Evolutionary conservation across 768 basidiomycete genomes (phyloP).

Genomic region (Mycena galericulata): DNA sequence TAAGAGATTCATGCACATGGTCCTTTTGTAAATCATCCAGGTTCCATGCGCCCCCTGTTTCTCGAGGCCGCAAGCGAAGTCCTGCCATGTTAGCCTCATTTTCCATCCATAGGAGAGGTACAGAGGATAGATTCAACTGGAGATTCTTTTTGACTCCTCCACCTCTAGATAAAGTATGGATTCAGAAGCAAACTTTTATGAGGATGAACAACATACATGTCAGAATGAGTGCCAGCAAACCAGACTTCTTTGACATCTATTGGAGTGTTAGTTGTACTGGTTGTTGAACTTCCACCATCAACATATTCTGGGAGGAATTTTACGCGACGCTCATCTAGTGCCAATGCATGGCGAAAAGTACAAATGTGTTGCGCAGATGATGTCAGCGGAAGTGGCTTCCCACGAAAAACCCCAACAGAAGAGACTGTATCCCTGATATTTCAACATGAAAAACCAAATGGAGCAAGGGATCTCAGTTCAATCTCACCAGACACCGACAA

Average conservation of each 20-base stretch:
- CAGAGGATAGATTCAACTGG: constrained; percentile 19
- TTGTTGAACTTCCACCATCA: background rate
- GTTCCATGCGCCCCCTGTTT: constrained; percentile 7
- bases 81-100: constrained; percentile 23
- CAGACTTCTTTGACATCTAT: background rate
- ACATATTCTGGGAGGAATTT: background rate
- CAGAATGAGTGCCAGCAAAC: no score
- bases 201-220: no score
- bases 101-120: no score
- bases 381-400: no score
- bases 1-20: constrained; percentile 3
- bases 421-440: background rate
- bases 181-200: background rate
- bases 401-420: background rate
- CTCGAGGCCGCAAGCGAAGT: constrained; percentile 3
- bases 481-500: background rate
- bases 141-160: constrained; percentile 20
- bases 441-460: no score
- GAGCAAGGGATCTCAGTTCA: no score
- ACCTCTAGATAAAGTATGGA: constrained; percentile 2
- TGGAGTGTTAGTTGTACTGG: background rate
- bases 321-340: background rate
- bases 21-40: background rate
- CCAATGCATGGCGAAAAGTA: no score
- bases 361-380: no score